phyloP scores from a whole-genome alignment of 2,329 filamentous ascomycete species.

The Penicillium frequentans region DNA sequence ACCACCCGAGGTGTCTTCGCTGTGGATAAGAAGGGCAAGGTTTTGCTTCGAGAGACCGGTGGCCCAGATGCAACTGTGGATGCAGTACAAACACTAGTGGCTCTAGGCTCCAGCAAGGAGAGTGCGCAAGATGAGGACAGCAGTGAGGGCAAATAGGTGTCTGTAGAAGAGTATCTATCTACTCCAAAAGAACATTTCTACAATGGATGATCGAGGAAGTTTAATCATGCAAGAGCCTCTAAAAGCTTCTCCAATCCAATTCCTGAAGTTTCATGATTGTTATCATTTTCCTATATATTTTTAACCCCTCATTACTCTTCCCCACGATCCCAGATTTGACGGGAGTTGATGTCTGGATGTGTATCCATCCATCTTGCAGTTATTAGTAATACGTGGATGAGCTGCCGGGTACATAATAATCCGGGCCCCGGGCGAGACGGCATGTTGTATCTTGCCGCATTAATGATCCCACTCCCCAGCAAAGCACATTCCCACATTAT shows the following conservation, averaged over 20 bases:
- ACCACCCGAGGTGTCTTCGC: conserved; percentile 87
- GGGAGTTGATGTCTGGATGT: not conserved
- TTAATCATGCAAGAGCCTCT: not conserved
- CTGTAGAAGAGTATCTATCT: not conserved
- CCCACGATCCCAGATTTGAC: not conserved
- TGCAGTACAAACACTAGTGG: conserved; percentile 71
- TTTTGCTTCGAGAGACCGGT: conserved; percentile 72
- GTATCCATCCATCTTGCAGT: not conserved
- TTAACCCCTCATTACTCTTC: not conserved
- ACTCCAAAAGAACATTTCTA: not conserved
- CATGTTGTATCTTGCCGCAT: not conserved
- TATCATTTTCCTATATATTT: not conserved
- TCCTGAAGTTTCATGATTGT: not conserved
- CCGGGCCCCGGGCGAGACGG: not conserved
- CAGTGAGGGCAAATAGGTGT: conserved; percentile 1
- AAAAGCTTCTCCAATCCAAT: too few species aligned
- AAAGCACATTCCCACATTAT: not conserved
- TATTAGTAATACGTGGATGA: not conserved
- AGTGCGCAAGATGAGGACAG: conserved; percentile 9
- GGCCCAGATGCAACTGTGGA: conserved; percentile 76
- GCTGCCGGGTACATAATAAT: not conserved
- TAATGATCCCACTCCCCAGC: not conserved
- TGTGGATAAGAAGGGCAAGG: conserved; percentile 77
- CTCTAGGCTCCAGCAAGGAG: conserved; percentile 35
- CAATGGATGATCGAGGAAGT: not conserved